Conservation (phyloP, 2,329 filamentous ascomycete genomes). For the Pyrenophora seminiperda region DNA sequence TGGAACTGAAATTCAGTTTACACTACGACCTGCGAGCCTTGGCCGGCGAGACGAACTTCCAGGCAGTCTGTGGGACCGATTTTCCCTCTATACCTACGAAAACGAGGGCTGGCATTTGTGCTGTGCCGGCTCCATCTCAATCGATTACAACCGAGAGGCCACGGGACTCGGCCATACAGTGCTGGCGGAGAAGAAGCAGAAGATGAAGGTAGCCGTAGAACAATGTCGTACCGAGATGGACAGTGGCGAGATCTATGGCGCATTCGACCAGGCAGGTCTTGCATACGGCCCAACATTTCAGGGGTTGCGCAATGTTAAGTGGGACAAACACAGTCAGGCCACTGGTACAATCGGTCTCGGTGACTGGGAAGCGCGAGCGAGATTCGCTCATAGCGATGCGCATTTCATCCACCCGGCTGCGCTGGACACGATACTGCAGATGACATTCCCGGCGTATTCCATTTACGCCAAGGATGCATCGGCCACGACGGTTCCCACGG, state of each 20-base stretch:
- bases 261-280: slow-evolving; percentile 15
- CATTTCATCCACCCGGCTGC: slow-evolving; percentile 25
- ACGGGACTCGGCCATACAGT: background rate
- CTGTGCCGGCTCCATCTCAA: slow-evolving; percentile 23
- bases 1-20: slow-evolving; percentile 21
- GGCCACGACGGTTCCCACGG: slow-evolving; percentile 17
- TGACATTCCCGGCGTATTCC: slow-evolving; percentile 15
- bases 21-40: slow-evolving; percentile 4
- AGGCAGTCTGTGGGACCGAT: slow-evolving; percentile 4
- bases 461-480: slow-evolving; percentile 14
- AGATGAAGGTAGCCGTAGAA: background rate
- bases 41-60: background rate
- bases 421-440: slow-evolving; percentile 24
- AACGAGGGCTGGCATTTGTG: slow-evolving; percentile 32
- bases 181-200: background rate
- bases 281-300: slow-evolving; percentile 23
- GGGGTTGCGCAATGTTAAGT: slow-evolving; percentile 14
- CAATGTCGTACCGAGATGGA: slow-evolving; percentile 5
- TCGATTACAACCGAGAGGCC: slow-evolving; percentile 5
- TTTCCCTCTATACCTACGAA: slow-evolving; percentile 18
- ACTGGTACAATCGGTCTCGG: slow-evolving; percentile 8
- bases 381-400: slow-evolving; percentile 4
- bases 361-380: slow-evolving; percentile 15
- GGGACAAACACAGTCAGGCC: slow-evolving; percentile 8
- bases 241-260: slow-evolving; percentile 14